These are phyloP conservation scores for Nannochloris sp. DNA, from an alignment of 139 green algal species.

Conservation along the genomic window DNA sequence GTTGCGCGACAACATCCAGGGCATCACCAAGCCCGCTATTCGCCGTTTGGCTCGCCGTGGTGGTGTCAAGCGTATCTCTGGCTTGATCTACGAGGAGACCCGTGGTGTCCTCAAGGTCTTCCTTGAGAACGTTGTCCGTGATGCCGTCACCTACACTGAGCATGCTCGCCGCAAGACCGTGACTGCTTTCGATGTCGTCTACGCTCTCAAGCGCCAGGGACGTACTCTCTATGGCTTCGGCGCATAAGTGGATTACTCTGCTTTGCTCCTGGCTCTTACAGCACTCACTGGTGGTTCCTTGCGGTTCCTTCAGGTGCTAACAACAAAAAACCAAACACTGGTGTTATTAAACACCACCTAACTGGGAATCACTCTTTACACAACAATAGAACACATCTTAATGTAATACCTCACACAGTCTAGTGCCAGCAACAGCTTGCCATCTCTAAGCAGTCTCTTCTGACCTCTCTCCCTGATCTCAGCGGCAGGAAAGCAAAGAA, in stretches of 20 bases:
- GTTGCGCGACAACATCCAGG: conserved; percentile 50
- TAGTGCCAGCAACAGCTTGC: too few relatives aligned
- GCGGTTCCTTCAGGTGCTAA: not conserved
- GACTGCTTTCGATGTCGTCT: conserved; percentile 92
- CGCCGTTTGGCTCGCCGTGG: conserved; percentile 74
- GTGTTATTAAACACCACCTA: conserved; percentile 1
- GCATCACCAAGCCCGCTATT: conserved; percentile 88
- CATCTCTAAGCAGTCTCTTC: too few relatives aligned
- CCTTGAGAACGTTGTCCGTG: conserved; percentile 86
- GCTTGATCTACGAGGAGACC: conserved; percentile 86
- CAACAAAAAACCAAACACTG: not conserved
- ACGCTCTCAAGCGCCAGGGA: conserved; percentile 92
- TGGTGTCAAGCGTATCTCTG: conserved; percentile 81
- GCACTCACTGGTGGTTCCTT: too few relatives aligned
- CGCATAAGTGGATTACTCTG: conserved; percentile 53
- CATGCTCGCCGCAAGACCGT: conserved; percentile 95
- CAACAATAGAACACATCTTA: too few relatives aligned
- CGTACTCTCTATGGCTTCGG: conserved; percentile 96
- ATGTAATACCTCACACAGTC: too few relatives aligned
- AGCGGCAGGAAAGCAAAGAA: too few relatives aligned
- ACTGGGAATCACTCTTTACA: not conserved
- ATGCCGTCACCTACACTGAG: conserved; percentile 97
- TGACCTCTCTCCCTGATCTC: too few relatives aligned
- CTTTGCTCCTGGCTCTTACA: too few relatives aligned
- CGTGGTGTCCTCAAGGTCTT: conserved; percentile 86